phyloP scores from a whole-genome alignment of 441 rosid species.

The Jatropha multifida region DNA sequence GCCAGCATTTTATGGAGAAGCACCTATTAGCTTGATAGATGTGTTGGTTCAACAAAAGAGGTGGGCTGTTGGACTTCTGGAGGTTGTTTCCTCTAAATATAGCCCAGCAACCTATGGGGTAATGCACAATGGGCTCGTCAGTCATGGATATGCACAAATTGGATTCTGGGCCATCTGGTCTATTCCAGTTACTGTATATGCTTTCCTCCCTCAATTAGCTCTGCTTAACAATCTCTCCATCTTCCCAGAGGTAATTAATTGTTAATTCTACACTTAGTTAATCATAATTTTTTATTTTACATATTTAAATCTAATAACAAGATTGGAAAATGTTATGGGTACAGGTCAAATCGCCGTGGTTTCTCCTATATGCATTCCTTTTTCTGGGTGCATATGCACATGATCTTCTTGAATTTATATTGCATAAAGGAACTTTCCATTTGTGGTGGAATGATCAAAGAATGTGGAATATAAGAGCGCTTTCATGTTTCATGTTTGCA shows the following conservation, averaged over 20 bases:
- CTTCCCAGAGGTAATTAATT: slow-evolving; percentile 49
- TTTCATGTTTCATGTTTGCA: slow-evolving; percentile 41
- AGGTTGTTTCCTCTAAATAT: slow-evolving; percentile 42
- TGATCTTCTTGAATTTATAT: slow-evolving; percentile 40
- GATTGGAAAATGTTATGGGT: not conserved
- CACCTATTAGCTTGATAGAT: slow-evolving; percentile 43
- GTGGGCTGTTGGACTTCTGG: slow-evolving; percentile 58
- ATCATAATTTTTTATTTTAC: no score
- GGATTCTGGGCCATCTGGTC: slow-evolving; percentile 18
- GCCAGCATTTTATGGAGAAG: slow-evolving; percentile 56
- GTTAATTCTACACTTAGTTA: no score
- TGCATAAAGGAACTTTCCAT: slow-evolving; percentile 38
- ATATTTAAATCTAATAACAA: not conserved
- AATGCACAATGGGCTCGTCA: slow-evolving; percentile 31
- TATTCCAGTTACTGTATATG: slow-evolving; percentile 45
- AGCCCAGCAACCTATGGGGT: slow-evolving; percentile 41
- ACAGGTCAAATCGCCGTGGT: slow-evolving; percentile 54
- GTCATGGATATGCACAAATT: slow-evolving; percentile 28
- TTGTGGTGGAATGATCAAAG: slow-evolving; percentile 79
- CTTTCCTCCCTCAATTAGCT: slow-evolving; percentile 70
- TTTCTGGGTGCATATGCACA: slow-evolving; percentile 54
- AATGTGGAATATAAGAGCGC: slow-evolving; percentile 54
- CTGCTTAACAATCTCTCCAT: slow-evolving; percentile 44
- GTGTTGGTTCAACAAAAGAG: slow-evolving; percentile 46
- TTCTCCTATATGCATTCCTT: slow-evolving; percentile 50